phyloP scores from a whole-genome alignment of 495 filamentous ascomycete genomes.

The Bryoglossum gracile region DNA sequence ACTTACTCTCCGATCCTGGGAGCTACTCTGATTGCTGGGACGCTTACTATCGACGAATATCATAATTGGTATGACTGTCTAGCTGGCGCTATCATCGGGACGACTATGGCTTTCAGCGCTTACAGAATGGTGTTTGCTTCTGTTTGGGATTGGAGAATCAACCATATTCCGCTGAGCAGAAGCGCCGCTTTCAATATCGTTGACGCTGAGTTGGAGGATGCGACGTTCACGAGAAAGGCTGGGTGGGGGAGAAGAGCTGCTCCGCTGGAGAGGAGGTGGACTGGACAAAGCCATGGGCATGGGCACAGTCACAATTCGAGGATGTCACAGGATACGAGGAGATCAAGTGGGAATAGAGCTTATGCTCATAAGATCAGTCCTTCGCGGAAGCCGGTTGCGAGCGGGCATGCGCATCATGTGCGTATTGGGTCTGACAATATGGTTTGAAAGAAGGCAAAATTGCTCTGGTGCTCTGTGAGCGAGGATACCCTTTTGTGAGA shows the following conservation, averaged over 20 bases:
- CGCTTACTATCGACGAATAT: slow-evolving; percentile 52
- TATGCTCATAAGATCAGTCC: background rate
- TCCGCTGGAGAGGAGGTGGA: background rate
- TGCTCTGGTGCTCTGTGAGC: no score
- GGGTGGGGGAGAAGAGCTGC: slow-evolving; percentile 35
- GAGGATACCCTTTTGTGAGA: no score
- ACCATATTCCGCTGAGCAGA: slow-evolving; percentile 44
- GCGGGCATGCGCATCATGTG: background rate
- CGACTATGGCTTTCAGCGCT: slow-evolving; percentile 44
- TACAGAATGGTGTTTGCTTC: slow-evolving; percentile 53
- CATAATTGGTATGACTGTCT: slow-evolving; percentile 57
- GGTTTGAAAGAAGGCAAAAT: no score
- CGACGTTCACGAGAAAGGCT: slow-evolving; percentile 36
- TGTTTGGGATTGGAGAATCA: slow-evolving; percentile 46
- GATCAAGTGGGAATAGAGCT: background rate
- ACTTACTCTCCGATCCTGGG: slow-evolving; percentile 53
- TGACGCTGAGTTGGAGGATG: slow-evolving; percentile 31
- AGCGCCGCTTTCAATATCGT: slow-evolving; percentile 25
- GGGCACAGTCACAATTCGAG: background rate
- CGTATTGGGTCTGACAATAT: slow-evolving; percentile 2
- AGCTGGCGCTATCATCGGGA: slow-evolving; percentile 50
- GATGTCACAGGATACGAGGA: background rate
- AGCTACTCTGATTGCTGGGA: slow-evolving; percentile 49
- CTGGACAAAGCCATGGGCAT: slow-evolving; percentile 4
- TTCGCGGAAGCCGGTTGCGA: background rate